Percentiles rank a stretch among this genome's conserved stretches.
phyloP scores from a whole-genome alignment of 768 basidiomycete species.

The Tubosaeta sp. region DNA sequence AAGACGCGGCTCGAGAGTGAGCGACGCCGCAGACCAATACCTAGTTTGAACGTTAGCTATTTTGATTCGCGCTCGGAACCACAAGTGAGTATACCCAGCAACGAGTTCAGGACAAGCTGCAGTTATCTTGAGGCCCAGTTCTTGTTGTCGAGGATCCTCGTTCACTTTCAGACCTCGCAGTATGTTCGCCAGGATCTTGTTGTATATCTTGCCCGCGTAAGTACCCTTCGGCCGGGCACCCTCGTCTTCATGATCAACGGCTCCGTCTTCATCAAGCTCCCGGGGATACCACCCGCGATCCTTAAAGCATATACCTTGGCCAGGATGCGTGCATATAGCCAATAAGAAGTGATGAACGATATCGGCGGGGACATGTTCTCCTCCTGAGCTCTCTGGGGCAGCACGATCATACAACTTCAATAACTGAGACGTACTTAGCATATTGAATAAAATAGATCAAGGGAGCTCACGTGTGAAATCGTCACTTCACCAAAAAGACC shows the following conservation, averaged over 20 bases:
- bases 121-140: constrained; percentile 78
- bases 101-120: constrained; percentile 83
- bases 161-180: constrained; percentile 78
- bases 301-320: constrained; percentile 80
- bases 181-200: constrained; percentile 77
- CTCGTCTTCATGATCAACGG: constrained; percentile 34
- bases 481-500: constrained; percentile 65
- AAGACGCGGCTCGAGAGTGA: constrained; percentile 81
- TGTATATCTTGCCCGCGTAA: constrained; percentile 54
- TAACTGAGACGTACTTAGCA: constrained; percentile 40
- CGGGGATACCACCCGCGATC: constrained; percentile 91
- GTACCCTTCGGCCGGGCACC: constrained; percentile 29
- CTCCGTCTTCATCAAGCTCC: constrained; percentile 44
- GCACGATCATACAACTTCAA: constrained; percentile 69
- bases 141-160: constrained; percentile 82
- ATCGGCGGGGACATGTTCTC: constrained; percentile 65
- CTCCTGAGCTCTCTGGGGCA: constrained; percentile 42
- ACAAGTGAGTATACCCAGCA: constrained; percentile 49
- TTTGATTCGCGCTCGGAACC: neutral
- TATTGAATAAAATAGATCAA: neutral
- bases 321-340: constrained; percentile 76
- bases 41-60: constrained; percentile 35
- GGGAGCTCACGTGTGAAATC: constrained; percentile 53
- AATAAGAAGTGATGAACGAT: constrained; percentile 85
- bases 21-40: constrained; percentile 63